Evolutionary conservation across 2,329 filamentous ascomycete species (phyloP), one percentile per base, ranked within the genome.

Genomic region (Pestalotiopsis sp.): DNA sequence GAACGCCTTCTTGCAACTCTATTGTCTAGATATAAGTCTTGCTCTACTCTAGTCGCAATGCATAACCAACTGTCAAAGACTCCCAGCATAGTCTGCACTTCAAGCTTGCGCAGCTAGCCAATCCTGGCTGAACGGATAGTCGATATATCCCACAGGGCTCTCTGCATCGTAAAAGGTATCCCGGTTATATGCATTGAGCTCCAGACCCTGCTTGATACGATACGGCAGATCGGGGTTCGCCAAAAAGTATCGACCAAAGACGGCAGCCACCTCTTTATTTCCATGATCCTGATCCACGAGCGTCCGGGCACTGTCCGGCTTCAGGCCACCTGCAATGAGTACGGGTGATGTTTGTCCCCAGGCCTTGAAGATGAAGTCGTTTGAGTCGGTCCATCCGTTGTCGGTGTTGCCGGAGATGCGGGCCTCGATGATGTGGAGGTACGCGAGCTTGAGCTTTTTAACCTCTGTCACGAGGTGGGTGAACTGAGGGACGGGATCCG

Each of bases 401-500:
- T 87, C 83, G 0, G 74, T 73, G 61, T 75, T 78, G 0, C 84
- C 85, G 0, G 80, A 77, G 4, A 90, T 79, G 0, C 88, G 83
- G 0, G 87, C 83, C 74, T 92, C 89, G 7, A 92, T 80, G 0
- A 91, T 68, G 75, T 92, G 89, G 1, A 91, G 75, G 74, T 89
- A 92, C 0, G 89, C 85, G 14, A 93, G 79, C 1, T 85, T 82
- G 1, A 90, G 76, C 31, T 80, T 77, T 66, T 83, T 85, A 12
- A 89, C 79, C 57, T 85, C 82, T 39, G 79, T 73, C 57, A 89
- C 82, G 7, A 92, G 75, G 73, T 92, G 82, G 0, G 80, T 80
- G 74, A 92, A 93, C 70, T 93, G 90, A 0, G 90, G 87, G 9
- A 88, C 74, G 0, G 90, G 90, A 59, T 93, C 83, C 0, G 77